These are phyloP conservation scores for Globisporangium alternatum DNA, from an alignment of 352 stramenopile genomes.

Conservation along the genomic window DNA sequence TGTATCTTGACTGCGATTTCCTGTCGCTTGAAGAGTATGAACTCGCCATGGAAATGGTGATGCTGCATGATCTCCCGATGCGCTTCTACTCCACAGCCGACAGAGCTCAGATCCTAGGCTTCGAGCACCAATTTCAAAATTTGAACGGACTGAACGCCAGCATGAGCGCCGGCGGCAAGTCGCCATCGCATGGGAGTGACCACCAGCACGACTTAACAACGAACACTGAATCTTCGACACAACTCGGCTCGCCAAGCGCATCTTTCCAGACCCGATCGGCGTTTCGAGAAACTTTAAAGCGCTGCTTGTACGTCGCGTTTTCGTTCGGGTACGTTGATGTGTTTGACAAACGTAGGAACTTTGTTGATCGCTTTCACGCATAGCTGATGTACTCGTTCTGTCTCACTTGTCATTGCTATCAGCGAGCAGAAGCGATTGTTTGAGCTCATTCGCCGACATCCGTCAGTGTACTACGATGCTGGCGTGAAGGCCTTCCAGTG, in stretches of 20 bases:
- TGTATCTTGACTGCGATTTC: constrained; percentile 61
- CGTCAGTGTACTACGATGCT: constrained; percentile 45
- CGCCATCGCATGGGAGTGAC: neutral
- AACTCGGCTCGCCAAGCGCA: neutral
- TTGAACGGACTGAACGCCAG: neutral
- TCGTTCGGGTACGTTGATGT: constrained; percentile 34
- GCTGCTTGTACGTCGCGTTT: constrained; percentile 50
- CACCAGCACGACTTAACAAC: neutral
- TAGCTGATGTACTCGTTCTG: neutral
- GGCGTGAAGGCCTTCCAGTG: constrained; percentile 38
- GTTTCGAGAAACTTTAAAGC: constrained; percentile 53
- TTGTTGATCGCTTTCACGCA: neutral
- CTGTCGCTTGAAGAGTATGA: constrained; percentile 30
- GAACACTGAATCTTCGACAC: neutral
- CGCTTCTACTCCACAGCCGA: constrained; percentile 50
- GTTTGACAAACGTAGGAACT: neutral
- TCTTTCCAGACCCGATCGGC: constrained; percentile 21
- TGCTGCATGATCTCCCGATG: constrained; percentile 37
- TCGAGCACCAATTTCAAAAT: constrained; percentile 31
- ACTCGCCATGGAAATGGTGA: constrained; percentile 39
- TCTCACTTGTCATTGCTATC: neutral
- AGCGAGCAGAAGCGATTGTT: constrained; percentile 33
- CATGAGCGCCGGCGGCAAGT: neutral
- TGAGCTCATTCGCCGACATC: constrained; percentile 33
- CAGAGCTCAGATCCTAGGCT: constrained; percentile 42